phyloP scores from a whole-genome alignment of 805 yeast species.

The Kazachstania viticola region DNA sequence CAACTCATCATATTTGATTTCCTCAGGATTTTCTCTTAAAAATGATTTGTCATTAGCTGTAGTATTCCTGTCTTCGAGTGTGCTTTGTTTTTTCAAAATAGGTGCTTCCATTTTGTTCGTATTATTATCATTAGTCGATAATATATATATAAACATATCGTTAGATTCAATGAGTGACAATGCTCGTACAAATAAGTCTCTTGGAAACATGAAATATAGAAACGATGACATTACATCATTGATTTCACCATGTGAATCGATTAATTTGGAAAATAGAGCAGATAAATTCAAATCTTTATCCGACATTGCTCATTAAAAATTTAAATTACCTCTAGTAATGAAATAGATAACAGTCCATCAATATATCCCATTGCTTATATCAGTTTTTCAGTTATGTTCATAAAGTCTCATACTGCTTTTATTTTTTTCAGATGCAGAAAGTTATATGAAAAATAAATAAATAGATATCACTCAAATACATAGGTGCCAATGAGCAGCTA shows the following conservation, averaged over 20 bases:
- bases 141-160: conserved; percentile 24
- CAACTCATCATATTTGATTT: not conserved
- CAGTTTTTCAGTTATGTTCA: too few species aligned
- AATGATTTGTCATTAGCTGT: not conserved
- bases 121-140: not conserved
- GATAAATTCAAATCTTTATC: conserved; percentile 3
- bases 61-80: too few species aligned
- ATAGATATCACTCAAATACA: too few species aligned
- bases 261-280: conserved; percentile 4
- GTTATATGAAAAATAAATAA: too few species aligned
- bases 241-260: conserved; percentile 11
- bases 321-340: too few species aligned
- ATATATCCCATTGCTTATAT: too few species aligned
- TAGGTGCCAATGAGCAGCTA: too few species aligned
- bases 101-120: not conserved
- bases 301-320: too few species aligned
- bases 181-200: conserved; percentile 24
- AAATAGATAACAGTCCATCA: too few species aligned
- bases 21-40: not conserved
- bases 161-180: conserved; percentile 25
- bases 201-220: conserved; percentile 22
- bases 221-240: conserved; percentile 23
- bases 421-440: too few species aligned
- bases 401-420: too few species aligned
- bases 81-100: too few species aligned